Evolutionary conservation across 2,329 filamentous ascomycete species (phyloP).

Genomic region (Trichophyton equinum): DNA sequence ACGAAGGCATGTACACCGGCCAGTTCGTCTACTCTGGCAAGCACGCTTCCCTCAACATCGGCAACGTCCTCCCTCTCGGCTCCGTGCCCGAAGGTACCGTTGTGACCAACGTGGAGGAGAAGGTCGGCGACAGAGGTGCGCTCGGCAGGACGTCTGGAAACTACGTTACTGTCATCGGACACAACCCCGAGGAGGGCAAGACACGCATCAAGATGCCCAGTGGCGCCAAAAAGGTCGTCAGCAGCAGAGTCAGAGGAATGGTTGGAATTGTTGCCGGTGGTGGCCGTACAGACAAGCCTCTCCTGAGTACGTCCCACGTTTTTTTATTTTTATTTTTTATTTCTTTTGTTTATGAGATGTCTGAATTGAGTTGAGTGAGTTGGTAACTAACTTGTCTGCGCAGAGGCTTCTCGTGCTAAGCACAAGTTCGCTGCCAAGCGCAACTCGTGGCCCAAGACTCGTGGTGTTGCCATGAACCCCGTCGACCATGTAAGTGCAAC

Average conservation of each 20-base stretch:
- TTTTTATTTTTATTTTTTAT: background rate
- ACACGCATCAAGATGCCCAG: slow-evolving; percentile 98
- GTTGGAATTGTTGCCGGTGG: slow-evolving; percentile 98
- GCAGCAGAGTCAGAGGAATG: slow-evolving; percentile 89
- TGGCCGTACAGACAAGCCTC: slow-evolving; percentile 98
- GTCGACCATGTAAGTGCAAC: slow-evolving; percentile 67
- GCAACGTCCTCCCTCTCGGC: slow-evolving; percentile 90
- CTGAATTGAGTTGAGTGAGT: background rate
- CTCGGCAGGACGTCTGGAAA: slow-evolving; percentile 96
- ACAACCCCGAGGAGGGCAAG: slow-evolving; percentile 99
- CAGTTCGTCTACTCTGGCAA: slow-evolving; percentile 99
- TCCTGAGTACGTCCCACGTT: slow-evolving; percentile 56
- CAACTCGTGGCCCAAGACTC: slow-evolving; percentile 99
- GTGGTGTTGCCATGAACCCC: slow-evolving; percentile 99
- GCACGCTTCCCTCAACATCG: slow-evolving; percentile 91
- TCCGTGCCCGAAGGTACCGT: slow-evolving; percentile 98
- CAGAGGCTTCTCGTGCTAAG: slow-evolving; percentile 98
- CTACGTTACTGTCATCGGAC: slow-evolving; percentile 96
- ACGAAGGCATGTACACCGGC: slow-evolving; percentile 99
- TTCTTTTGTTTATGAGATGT: background rate
- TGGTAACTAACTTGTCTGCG: slow-evolving; percentile 27
- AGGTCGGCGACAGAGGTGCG: slow-evolving; percentile 89
- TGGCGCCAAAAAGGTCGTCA: slow-evolving; percentile 97
- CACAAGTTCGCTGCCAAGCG: slow-evolving; percentile 99
- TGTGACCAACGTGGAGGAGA: slow-evolving; percentile 98